A percentile compares a stretch with the other conserved stretches of the same genome.
phyloP scores from a whole-genome alignment of 768 basidiomycete species.

The Lentinus brumalis region DNA sequence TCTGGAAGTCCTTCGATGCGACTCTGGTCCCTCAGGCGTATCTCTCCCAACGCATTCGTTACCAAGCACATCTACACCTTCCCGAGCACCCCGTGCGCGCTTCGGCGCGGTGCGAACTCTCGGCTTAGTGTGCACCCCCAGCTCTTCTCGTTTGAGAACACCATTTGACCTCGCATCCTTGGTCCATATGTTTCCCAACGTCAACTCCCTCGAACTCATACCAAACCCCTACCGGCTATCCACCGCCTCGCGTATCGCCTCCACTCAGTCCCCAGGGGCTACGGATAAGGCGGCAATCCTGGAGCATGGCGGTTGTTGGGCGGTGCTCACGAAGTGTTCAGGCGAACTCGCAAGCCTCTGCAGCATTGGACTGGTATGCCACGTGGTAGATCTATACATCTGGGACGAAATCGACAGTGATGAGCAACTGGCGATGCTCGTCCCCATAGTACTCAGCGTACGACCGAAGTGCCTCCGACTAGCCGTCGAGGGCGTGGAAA shows the following conservation, averaged over 20 bases:
- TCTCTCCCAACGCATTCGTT: too few relatives aligned
- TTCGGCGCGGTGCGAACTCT: neutral
- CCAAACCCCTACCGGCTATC: neutral
- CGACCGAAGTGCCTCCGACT: neutral
- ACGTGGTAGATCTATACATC: neutral
- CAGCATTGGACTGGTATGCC: neutral
- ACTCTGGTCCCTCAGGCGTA: too few relatives aligned
- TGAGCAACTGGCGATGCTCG: neutral
- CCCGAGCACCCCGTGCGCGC: neutral
- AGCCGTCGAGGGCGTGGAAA: too few relatives aligned
- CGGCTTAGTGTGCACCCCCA: neutral
- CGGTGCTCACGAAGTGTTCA: neutral
- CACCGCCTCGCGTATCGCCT: too few relatives aligned
- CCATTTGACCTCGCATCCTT: neutral
- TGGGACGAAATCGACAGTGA: neutral
- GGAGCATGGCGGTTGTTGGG: neutral
- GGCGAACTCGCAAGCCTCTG: neutral
- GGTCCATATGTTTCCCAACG: neutral
- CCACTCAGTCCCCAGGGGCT: neutral
- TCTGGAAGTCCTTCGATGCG: too few relatives aligned
- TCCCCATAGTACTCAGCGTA: neutral
- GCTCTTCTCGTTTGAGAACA: neutral
- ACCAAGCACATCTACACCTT: neutral
- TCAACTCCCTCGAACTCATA: neutral
- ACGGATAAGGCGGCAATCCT: neutral